Percentiles rank a stretch among this genome's conserved stretches.
Conservation (phyloP, 2,329 filamentous ascomycete genomes). For the Fusarium domesticum region DNA sequence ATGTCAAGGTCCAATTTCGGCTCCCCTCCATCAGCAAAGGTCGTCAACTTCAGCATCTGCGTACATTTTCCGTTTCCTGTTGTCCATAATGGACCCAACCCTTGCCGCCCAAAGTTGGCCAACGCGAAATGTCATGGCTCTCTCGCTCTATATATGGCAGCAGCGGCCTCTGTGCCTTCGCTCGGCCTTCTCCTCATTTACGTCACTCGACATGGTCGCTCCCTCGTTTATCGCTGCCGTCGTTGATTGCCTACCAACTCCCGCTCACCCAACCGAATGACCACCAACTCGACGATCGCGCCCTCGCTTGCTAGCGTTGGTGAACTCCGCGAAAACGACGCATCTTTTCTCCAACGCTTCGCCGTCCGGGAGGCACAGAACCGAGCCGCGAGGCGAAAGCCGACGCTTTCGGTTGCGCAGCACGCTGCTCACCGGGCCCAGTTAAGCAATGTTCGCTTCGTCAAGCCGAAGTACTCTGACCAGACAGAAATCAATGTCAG, state of each 20-base stretch:
- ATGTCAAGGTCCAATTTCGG: not conserved
- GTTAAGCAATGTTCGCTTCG: constrained; percentile 17
- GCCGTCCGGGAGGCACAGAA: constrained; percentile 2
- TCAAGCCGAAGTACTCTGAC: constrained; percentile 20
- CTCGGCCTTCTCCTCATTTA: not conserved
- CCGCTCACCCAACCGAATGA: not conserved
- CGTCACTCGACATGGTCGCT: not conserved
- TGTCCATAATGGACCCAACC: not conserved
- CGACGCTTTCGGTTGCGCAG: constrained; percentile 20
- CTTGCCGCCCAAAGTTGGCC: not conserved
- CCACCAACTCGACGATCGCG: constrained; percentile 1
- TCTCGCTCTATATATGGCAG: not conserved
- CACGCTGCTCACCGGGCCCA: constrained; percentile 16
- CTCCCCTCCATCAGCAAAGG: no score
- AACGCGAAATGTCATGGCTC: constrained; percentile 1
- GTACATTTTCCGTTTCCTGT: not conserved
- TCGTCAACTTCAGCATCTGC: not conserved
- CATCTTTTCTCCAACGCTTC: constrained; percentile 11
- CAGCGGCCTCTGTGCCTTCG: not conserved
- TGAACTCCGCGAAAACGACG: constrained; percentile 7
- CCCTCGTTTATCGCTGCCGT: not conserved
- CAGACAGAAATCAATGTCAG: constrained; percentile 23
- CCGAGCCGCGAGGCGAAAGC: constrained; percentile 8
- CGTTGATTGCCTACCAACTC: not conserved
- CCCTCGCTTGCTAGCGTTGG: not conserved